phyloP scores from a whole-genome alignment of 768 basidiomycete species.

The Lactarius akahatsu region DNA sequence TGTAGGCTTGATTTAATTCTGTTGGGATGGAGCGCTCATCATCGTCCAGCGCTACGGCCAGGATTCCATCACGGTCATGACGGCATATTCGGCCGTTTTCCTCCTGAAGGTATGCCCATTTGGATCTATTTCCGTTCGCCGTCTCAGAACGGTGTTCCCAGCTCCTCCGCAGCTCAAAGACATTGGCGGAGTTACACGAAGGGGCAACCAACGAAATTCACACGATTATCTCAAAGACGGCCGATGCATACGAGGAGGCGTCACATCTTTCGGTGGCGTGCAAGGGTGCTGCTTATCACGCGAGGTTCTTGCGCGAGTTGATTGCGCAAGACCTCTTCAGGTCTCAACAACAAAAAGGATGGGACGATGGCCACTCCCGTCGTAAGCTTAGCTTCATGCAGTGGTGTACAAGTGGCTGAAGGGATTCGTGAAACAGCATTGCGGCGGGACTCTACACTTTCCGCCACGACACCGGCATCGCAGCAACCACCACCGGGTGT shows the following conservation, averaged over 20 bases:
- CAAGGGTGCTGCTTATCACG: constrained; percentile 70
- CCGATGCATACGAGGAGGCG: constrained; percentile 76
- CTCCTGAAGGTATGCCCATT: constrained; percentile 58
- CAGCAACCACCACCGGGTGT: constrained; percentile 14
- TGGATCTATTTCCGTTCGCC: constrained; percentile 19
- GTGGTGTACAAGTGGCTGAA: constrained; percentile 1
- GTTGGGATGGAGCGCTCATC: constrained; percentile 16
- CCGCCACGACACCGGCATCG: constrained; percentile 12
- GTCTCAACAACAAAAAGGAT: constrained; percentile 34
- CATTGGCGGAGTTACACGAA: constrained; percentile 56
- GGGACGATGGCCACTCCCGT: constrained; percentile 18
- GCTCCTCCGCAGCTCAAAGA: constrained; percentile 68
- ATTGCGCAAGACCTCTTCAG: constrained; percentile 63
- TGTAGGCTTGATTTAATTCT: constrained; percentile 41
- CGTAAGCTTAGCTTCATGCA: constrained; percentile 5
- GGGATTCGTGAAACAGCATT: constrained; percentile 4
- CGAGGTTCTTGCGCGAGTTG: constrained; percentile 73
- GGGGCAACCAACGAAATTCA: constrained; percentile 66
- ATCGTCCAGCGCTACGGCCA: constrained; percentile 70
- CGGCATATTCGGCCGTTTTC: constrained; percentile 81
- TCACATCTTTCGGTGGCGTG: constrained; percentile 59
- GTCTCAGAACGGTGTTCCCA: constrained; percentile 34
- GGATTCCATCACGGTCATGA: constrained; percentile 83
- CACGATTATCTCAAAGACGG: constrained; percentile 61
- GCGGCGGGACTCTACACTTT: constrained; percentile 21